Conservation (phyloP, 768 basidiomycete species). For the Boletus patriciae region DNA sequence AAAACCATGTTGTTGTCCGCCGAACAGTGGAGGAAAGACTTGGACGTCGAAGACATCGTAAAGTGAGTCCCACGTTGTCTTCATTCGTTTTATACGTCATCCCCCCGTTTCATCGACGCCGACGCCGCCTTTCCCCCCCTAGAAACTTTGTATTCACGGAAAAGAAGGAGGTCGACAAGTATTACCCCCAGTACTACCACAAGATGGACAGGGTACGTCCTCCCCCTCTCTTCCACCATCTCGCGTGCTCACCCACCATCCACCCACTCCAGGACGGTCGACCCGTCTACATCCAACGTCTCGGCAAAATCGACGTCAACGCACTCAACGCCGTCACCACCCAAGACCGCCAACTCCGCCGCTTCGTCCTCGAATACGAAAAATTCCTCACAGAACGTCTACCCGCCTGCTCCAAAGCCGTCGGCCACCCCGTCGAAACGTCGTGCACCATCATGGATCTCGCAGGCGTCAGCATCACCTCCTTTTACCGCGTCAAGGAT, state of each 20-base stretch:
- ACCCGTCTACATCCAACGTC: slow-evolving; percentile 91
- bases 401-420: slow-evolving; percentile 68
- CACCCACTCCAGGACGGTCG: slow-evolving; percentile 87
- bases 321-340: slow-evolving; percentile 82
- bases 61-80: slow-evolving; percentile 44
- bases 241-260: not conserved
- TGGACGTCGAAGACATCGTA: slow-evolving; percentile 73
- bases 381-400: slow-evolving; percentile 78
- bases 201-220: slow-evolving; percentile 81
- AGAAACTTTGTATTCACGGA: slow-evolving; percentile 89
- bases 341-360: slow-evolving; percentile 82
- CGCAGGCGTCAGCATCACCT: slow-evolving; percentile 60
- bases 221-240: rapidly evolving
- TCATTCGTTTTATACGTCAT: rapidly evolving
- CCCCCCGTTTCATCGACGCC: too few relatives aligned
- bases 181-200: slow-evolving; percentile 96
- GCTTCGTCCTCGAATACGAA: slow-evolving; percentile 93
- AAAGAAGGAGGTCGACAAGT: slow-evolving; percentile 79
- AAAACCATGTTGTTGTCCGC: slow-evolving; percentile 80
- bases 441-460: slow-evolving; percentile 98
- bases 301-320: slow-evolving; percentile 85
- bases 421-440: slow-evolving; percentile 91
- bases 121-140: not conserved
- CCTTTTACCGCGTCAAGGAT: slow-evolving; percentile 91
- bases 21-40: slow-evolving; percentile 90